These are phyloP conservation scores for Thermomyces lanuginosus DNA, from an alignment of 2,329 filamentous ascomycete genomes.

Conservation along the genomic window DNA sequence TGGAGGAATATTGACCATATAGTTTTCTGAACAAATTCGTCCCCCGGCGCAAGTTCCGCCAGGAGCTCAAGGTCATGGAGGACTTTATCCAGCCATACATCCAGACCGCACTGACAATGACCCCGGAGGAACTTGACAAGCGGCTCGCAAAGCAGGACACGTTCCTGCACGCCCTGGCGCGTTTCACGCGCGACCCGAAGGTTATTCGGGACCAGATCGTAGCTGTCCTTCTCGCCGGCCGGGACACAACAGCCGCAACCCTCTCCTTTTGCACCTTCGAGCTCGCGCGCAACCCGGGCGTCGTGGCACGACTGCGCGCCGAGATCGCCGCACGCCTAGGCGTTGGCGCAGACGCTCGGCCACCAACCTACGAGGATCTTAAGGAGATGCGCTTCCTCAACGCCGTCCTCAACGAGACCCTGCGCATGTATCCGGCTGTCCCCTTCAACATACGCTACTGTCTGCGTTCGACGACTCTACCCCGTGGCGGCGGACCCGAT, in stretches of 20 bases:
- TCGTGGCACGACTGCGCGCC: conserved; percentile 51
- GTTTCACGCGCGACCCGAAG: conserved; percentile 48
- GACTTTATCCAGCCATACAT: conserved; percentile 64
- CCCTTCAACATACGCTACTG: conserved; percentile 64
- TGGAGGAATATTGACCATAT: neutral
- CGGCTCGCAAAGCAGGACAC: conserved; percentile 40
- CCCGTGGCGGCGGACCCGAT: conserved; percentile 42
- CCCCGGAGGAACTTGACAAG: conserved; percentile 53
- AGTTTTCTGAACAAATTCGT: conserved; percentile 46
- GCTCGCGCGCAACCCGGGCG: conserved; percentile 50
- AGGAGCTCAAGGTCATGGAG: conserved; percentile 52
- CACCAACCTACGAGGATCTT: conserved; percentile 55
- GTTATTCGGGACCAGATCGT: conserved; percentile 74
- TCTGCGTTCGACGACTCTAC: conserved; percentile 57
- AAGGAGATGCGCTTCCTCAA: conserved; percentile 75
- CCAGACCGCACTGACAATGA: conserved; percentile 52
- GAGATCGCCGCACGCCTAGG: conserved; percentile 60
- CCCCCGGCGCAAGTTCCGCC: conserved; percentile 48
- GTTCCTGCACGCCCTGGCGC: conserved; percentile 49
- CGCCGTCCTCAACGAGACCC: conserved; percentile 56
- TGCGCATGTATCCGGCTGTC: conserved; percentile 61
- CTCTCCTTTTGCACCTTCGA: conserved; percentile 75
- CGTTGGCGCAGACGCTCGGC: conserved; percentile 32
- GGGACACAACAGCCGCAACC: conserved; percentile 69
- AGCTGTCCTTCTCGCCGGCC: conserved; percentile 63